Evolutionary conservation across 257 asterid genomes (phyloP), one percentile per base, ranked within the genome.

Genomic region (Haberlea rhodopensis): DNA sequence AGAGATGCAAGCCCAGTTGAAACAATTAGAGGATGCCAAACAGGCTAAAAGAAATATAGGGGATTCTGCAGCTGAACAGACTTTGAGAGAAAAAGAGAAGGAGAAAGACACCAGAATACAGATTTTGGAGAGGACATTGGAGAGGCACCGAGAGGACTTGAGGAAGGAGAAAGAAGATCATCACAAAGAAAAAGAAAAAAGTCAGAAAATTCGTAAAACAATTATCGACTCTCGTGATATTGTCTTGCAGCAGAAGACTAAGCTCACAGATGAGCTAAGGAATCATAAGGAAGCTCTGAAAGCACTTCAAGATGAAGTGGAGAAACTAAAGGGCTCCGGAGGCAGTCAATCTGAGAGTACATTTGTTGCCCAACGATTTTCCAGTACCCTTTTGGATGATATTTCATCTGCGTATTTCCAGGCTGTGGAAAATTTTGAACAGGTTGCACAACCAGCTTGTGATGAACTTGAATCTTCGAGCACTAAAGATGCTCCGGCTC

Each of bases 71-170:
- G 75, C 65, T 63, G 97, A 92, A 56, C 95, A 85, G 74, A 73
- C 84, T 69, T 60, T 78, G 68, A 85, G 70, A 79, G 88, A 82
- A 60, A 87, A 85, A 67, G 90, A 75, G 60, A 80, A 78, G 73
- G 90, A 87, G 78, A 84, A 79, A 72, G 94, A 86, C 57, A 53
- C 86, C 27, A 84, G 91, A 75, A 80, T 85, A 66, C 97, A 89
- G 57, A 89, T 74, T 29, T 82, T 94, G 72, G 97, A 89, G 79
- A 89, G 34, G 78, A 65, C 79, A 1, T 13, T 87, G 52, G 96
- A 87, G 79, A 88, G 83, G 72, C 63, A 37, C 34, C 80, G 80
- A 68, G 98, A 91, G 25, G 88, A 85, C 8, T 58, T 78, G 60
- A 85, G 53, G 77, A 82, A 80, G 74, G 85, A 75, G 78, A 87